Evolutionary conservation across 129 eudicot genomes (phyloP).

Genomic region (Flaveria brownii): DNA sequence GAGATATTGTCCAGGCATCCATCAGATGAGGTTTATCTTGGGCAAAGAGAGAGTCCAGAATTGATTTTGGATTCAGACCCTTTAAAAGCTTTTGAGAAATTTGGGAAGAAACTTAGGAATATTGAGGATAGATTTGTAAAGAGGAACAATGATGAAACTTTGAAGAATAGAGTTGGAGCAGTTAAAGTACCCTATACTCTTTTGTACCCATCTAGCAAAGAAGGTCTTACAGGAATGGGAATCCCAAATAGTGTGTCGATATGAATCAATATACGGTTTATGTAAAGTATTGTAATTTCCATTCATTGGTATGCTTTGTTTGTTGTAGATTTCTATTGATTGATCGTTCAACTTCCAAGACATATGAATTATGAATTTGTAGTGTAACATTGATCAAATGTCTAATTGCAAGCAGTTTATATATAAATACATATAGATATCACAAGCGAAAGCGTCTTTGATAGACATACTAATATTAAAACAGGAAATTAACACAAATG

Average conservation of each 20-base stretch:
- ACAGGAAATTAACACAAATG: no score
- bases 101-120: slow-evolving; percentile 44
- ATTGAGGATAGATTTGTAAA: slow-evolving; percentile 42
- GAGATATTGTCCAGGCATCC: slow-evolving; percentile 74
- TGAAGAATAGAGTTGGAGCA: slow-evolving; percentile 55
- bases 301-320: not conserved
- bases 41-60: slow-evolving; percentile 56
- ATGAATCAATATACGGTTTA: slow-evolving; percentile 19
- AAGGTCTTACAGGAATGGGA: slow-evolving; percentile 74
- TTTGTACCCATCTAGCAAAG: slow-evolving; percentile 62
- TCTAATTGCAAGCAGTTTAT: not conserved
- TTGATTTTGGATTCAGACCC: slow-evolving; percentile 59
- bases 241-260: slow-evolving; percentile 74
- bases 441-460: not conserved
- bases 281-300: not conserved
- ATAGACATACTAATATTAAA: not conserved
- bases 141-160: slow-evolving; percentile 46
- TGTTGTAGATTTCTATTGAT: not conserved
- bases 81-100: slow-evolving; percentile 50
- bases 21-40: slow-evolving; percentile 62
- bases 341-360: not conserved
- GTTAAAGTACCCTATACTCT: slow-evolving; percentile 60
- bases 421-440: no score
- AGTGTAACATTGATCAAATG: not conserved
- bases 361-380: not conserved